Base-by-base conservation (phyloP, 345 rosid species). In the Garcia nutans region DNA sequence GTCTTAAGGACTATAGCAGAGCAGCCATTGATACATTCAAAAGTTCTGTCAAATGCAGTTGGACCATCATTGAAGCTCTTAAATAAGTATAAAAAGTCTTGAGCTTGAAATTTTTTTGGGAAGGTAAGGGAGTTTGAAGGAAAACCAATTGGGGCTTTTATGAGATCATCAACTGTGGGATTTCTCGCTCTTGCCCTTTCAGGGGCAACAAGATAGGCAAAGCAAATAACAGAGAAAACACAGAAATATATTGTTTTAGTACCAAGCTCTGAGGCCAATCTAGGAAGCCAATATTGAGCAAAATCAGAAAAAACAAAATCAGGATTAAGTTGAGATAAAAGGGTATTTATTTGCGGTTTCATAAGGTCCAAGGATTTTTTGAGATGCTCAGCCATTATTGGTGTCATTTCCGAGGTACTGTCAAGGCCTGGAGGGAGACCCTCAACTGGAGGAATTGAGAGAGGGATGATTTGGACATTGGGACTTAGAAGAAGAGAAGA, bases 351-450 rank as follows among this genome's bases (percentile, higher is more conserved):
- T 22, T 82, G 81, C 8, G 85, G 84, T 65, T 78, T 77, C 73
- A 76, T 85, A 47, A 82, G 85, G 4, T 33, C 37, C 4, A 33
- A 33, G 37, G 37, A 33, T 33, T 33, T 33, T 1, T 33, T 33
- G 37, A 85, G 83, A 26, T 74, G 79, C 8, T 72, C 82, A 0
- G 72, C 76, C 79, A 76, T 71, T 10, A 31, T 16, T 0, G 83
- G 84, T 17, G 86, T 73, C 76, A 83, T 71, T 22, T 80, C 78
- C 3, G 79, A 58, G 33, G 88, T 85, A 77, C 63, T 82, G 74
- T 74, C 77, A 11, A 75, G 11, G 5, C 63, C 76, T 16, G 83
- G 74, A n/a, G 84, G 77, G 26, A 82, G 82, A 42, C 83, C 85
- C 3, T 72, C 77, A n/a, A 78, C 42, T 3, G 49, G 33, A 33